Evolutionary conservation across 768 basidiomycete genomes (phyloP).

Genomic region (Suillus discolor): DNA sequence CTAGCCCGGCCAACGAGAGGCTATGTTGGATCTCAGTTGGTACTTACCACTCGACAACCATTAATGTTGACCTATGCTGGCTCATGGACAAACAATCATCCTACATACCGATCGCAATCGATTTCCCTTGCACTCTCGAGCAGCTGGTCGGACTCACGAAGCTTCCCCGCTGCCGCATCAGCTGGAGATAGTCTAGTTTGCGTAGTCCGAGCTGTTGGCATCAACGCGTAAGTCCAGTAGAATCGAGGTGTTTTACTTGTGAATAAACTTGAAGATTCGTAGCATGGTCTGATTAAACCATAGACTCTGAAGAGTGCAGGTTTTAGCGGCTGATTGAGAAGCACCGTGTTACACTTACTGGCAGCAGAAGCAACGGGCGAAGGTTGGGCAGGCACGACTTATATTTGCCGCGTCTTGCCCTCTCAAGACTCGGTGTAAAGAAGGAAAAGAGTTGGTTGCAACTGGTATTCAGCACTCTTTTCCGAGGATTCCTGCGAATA

Average conservation of each 20-base stretch:
- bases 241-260: neutral
- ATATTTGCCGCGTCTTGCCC: neutral
- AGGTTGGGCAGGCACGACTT: neutral
- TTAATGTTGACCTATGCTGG: neutral
- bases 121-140: neutral
- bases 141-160: neutral
- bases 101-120: neutral
- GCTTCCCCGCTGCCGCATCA: neutral
- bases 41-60: no score
- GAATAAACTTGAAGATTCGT: neutral
- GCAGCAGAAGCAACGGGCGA: neutral
- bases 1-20: neutral
- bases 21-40: no score
- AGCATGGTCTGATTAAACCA: neutral
- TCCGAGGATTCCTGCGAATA: neutral
- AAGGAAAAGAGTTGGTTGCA: neutral
- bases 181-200: neutral
- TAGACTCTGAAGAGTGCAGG: neutral
- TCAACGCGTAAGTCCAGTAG: neutral
- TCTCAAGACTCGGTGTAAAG: neutral
- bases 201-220: neutral
- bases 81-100: neutral
- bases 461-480: neutral
- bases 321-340: neutral
- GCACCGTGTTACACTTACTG: no score